Evolutionary conservation across 495 filamentous ascomycete species (phyloP).

Genomic region (Friedmanniomyces simplex): DNA sequence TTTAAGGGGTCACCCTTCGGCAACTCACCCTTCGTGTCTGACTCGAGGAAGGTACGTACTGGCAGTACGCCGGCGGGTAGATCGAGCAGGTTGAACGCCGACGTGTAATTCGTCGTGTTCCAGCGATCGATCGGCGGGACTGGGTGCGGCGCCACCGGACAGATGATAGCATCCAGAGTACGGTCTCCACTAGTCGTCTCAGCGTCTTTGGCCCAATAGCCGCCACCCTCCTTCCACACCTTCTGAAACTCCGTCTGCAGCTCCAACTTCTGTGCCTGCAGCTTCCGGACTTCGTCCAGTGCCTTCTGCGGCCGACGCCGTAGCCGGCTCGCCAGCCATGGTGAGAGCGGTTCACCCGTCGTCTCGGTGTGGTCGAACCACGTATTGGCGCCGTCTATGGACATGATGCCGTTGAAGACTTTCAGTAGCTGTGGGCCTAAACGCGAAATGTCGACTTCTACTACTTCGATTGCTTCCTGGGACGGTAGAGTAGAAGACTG

Average conservation of each 20-base stretch:
- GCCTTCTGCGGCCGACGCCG: conserved; percentile 34
- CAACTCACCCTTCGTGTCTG: conserved; percentile 44
- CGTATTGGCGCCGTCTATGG: conserved; percentile 41
- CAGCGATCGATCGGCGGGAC: conserved; percentile 53
- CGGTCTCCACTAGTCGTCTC: background rate
- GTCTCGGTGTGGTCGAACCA: conserved; percentile 46
- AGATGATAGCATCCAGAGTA: conserved; percentile 31
- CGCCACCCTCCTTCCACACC: conserved; percentile 40
- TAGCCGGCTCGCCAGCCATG: conserved; percentile 45
- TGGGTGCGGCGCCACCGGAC: conserved; percentile 36
- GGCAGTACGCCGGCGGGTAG: conserved; percentile 52
- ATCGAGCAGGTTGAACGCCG: conserved; percentile 50
- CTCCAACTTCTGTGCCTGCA: conserved; percentile 41
- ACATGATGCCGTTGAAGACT: conserved; percentile 43
- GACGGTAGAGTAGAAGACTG: conserved; percentile 20
- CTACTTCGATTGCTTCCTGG: conserved; percentile 37
- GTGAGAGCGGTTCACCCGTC: conserved; percentile 46
- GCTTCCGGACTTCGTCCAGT: conserved; percentile 36
- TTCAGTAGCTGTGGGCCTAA: conserved; percentile 44
- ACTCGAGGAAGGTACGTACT: conserved; percentile 38
- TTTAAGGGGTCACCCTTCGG: conserved; percentile 31
- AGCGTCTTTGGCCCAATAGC: conserved; percentile 4
- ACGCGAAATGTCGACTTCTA: conserved; percentile 42
- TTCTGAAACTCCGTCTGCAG: conserved; percentile 45
- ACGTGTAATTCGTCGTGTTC: conserved; percentile 53